These are phyloP conservation scores for Pontederia crassipes DNA, from an alignment of 176 grass and related monocot species.

Conservation along the genomic window DNA sequence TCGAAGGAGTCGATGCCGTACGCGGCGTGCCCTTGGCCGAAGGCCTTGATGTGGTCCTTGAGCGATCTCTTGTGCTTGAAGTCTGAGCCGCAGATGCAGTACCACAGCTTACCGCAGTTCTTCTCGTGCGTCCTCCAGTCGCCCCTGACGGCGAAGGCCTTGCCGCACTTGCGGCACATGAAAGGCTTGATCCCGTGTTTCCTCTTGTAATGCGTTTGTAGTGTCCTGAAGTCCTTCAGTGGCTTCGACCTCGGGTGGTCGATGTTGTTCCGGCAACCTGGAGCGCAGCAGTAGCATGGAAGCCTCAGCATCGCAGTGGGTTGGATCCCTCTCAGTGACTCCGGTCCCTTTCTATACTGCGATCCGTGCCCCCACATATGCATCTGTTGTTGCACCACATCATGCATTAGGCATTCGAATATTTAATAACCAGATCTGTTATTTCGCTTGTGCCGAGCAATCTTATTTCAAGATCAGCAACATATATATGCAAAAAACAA, in stretches of 20 bases:
- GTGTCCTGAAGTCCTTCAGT: constrained; percentile 89
- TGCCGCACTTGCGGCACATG: constrained; percentile 90
- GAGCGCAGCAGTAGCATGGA: constrained; percentile 90
- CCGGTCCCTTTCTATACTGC: constrained; percentile 86
- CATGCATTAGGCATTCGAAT: no score
- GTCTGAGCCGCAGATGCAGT: constrained; percentile 91
- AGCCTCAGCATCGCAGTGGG: constrained; percentile 92
- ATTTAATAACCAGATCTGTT: no score
- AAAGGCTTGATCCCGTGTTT: constrained; percentile 96
- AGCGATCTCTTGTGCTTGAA: constrained; percentile 99
- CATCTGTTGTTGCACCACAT: constrained; percentile 35
- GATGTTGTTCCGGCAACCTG: constrained; percentile 87
- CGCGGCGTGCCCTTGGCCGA: constrained; percentile 71
- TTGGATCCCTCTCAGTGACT: constrained; percentile 85
- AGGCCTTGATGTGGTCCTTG: constrained; percentile 84
- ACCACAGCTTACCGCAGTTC: constrained; percentile 98
- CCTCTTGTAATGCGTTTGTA: constrained; percentile 98
- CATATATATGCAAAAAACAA: no score
- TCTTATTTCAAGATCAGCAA: no score
- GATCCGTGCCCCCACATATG: constrained; percentile 99
- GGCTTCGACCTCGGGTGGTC: constrained; percentile 84
- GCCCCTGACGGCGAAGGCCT: constrained; percentile 91
- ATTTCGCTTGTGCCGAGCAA: no score
- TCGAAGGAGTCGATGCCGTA: constrained; percentile 13
- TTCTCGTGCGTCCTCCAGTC: constrained; percentile 99